Percentiles rank a stretch among this genome's conserved stretches.
These are phyloP conservation scores for Quillaja saponaria DNA, from an alignment of 306 rosid species.

Conservation along the genomic window DNA sequence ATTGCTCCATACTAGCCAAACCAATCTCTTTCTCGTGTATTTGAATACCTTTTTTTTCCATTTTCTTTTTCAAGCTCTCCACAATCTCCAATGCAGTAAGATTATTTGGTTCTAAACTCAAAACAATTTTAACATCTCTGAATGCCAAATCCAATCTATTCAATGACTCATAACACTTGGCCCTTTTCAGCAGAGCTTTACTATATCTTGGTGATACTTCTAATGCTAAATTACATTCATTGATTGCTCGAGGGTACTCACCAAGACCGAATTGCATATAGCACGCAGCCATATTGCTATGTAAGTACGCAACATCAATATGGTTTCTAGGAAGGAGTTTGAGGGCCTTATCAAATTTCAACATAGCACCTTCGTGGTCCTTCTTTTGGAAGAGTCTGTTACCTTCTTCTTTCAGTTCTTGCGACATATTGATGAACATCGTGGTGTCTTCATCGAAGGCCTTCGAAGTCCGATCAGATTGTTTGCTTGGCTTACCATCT, in stretches of 20 bases:
- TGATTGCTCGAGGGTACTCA: constrained; percentile 82
- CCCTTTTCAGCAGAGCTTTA: constrained; percentile 66
- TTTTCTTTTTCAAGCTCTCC: constrained; percentile 53
- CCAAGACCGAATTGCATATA: constrained; percentile 84
- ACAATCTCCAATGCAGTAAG: constrained; percentile 60
- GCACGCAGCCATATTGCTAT: constrained; percentile 68
- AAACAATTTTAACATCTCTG: constrained; percentile 64
- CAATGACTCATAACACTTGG: constrained; percentile 71
- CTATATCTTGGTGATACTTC: constrained; percentile 66
- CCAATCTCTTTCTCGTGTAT: constrained; percentile 67
- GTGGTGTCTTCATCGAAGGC: constrained; percentile 78
- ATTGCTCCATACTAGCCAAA: constrained; percentile 41
- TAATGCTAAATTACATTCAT: constrained; percentile 72
- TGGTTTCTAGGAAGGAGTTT: constrained; percentile 70
- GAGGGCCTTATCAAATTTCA: constrained; percentile 79
- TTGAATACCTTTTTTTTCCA: constrained; percentile 62
- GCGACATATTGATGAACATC: constrained; percentile 86
- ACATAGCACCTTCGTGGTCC: constrained; percentile 76
- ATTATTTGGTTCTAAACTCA: constrained; percentile 68
- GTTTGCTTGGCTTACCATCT: constrained; percentile 37
- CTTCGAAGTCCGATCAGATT: constrained; percentile 47
- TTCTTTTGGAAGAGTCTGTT: constrained; percentile 62
- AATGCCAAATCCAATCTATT: constrained; percentile 79
- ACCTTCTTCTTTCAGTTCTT: constrained; percentile 79
- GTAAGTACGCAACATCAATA: constrained; percentile 78